A percentile compares a stretch with the other conserved stretches of the same genome.
Evolutionary conservation across 1,139 yeast genomes (phyloP).

Genomic region (Meyerozyma smithsonii): DNA sequence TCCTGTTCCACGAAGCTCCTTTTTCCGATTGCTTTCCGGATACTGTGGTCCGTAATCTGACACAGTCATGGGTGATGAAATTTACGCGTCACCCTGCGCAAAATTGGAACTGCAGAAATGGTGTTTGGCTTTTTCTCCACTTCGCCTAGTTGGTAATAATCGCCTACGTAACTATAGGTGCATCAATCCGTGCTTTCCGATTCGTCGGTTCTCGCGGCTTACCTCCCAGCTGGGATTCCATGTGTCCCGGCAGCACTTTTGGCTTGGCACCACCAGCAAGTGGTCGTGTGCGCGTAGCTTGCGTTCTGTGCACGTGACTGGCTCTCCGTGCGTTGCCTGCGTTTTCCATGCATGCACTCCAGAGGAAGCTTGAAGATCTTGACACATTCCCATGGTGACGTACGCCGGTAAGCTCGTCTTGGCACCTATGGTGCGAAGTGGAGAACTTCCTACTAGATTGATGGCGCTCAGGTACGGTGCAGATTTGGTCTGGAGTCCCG

Average conservation of each 20-base stretch:
- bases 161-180: too few species aligned
- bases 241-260: too few species aligned
- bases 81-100: background rate
- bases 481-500: conserved; percentile 95
- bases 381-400: conserved; percentile 13
- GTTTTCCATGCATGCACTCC: background rate
- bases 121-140: background rate
- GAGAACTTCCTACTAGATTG: conserved; percentile 86
- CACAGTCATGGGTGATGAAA: background rate
- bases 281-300: background rate
- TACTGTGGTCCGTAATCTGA: background rate
- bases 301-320: background rate
- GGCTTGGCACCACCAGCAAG: too few species aligned
- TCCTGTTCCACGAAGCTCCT: too few species aligned
- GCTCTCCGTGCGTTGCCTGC: background rate
- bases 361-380: background rate
- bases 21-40: background rate
- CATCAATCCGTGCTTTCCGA: too few species aligned
- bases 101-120: background rate
- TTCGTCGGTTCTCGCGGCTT: too few species aligned
- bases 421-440: conserved; percentile 96
- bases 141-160: too few species aligned
- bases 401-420: conserved; percentile 67
- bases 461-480: conserved; percentile 81
- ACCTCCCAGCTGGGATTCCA: too few species aligned